phyloP scores from a whole-genome alignment of 192 early-diverging fungal genomes.

The Gryganskiella cystojenkinii region DNA sequence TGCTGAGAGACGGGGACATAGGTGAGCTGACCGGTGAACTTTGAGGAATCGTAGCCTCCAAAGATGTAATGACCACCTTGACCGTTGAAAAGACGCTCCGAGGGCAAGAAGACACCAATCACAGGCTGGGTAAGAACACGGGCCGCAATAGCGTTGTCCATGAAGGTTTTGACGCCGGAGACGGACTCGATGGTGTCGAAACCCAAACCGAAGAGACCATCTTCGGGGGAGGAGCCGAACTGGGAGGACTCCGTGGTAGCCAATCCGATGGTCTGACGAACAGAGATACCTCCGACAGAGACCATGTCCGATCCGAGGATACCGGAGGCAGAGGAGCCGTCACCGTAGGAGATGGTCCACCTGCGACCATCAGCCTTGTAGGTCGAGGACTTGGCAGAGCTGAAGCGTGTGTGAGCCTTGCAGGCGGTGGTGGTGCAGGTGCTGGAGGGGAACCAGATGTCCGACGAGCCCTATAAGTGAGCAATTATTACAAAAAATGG shows the following conservation, averaged over 20 bases:
- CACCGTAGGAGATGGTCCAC: constrained; percentile 72
- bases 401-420: constrained; percentile 57
- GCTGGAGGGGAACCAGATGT: constrained; percentile 65
- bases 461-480: constrained; percentile 53
- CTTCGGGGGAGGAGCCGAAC: constrained; percentile 64
- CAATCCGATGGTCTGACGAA: constrained; percentile 69
- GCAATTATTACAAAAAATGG: no score
- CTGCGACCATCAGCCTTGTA: constrained; percentile 61
- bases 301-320: constrained; percentile 61
- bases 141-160: constrained; percentile 68
- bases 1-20: constrained; percentile 61
- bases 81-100: constrained; percentile 53
- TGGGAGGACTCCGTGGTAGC: constrained; percentile 65
- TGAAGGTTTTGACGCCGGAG: constrained; percentile 57
- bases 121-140: constrained; percentile 61
- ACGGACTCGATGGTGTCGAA: constrained; percentile 59
- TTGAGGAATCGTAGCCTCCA: constrained; percentile 57
- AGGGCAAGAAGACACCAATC: constrained; percentile 67
- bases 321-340: constrained; percentile 61
- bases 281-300: constrained; percentile 64
- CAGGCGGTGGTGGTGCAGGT: constrained; percentile 56
- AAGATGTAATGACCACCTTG: constrained; percentile 57
- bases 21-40: constrained; percentile 56
- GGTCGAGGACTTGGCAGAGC: constrained; percentile 59
- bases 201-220: constrained; percentile 71